phyloP scores from a whole-genome alignment of 495 filamentous ascomycete species.

The Lophium mytilinum region DNA sequence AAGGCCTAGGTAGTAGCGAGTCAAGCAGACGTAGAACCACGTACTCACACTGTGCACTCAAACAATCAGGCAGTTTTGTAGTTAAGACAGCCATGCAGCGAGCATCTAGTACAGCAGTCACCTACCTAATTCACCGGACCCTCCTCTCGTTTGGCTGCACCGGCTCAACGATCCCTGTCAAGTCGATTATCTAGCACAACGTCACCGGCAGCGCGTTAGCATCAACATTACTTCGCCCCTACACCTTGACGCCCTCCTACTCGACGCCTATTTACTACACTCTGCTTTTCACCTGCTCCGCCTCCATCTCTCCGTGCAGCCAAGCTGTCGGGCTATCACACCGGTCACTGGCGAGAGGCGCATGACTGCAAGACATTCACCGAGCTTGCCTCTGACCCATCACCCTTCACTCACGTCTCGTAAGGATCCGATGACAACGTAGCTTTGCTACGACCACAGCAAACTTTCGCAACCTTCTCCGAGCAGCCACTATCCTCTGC shows the following conservation, averaged over 20 bases:
- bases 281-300: not conserved
- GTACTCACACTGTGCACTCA: too few relatives aligned
- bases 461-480: too few relatives aligned
- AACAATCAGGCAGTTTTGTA: too few relatives aligned
- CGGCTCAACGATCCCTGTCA: too few relatives aligned
- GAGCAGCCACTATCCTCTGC: not conserved
- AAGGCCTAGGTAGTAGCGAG: not conserved
- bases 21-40: not conserved
- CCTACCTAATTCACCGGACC: too few relatives aligned
- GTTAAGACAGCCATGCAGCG: too few relatives aligned
- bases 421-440: not conserved
- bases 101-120: too few relatives aligned
- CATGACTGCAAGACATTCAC: conserved; percentile 15
- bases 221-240: not conserved
- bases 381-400: not conserved
- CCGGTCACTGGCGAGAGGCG: conserved; percentile 10
- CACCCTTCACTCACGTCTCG: not conserved
- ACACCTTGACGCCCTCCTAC: not conserved
- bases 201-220: not conserved
- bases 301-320: conserved; percentile 2
- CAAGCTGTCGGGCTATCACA: not conserved
- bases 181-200: not conserved
- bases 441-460: too few relatives aligned
- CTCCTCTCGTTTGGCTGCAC: too few relatives aligned
- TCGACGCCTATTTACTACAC: not conserved